These are phyloP conservation scores for Xylariaceae sp. DNA, from an alignment of 2,329 filamentous ascomycete species.

Conservation along the genomic window DNA sequence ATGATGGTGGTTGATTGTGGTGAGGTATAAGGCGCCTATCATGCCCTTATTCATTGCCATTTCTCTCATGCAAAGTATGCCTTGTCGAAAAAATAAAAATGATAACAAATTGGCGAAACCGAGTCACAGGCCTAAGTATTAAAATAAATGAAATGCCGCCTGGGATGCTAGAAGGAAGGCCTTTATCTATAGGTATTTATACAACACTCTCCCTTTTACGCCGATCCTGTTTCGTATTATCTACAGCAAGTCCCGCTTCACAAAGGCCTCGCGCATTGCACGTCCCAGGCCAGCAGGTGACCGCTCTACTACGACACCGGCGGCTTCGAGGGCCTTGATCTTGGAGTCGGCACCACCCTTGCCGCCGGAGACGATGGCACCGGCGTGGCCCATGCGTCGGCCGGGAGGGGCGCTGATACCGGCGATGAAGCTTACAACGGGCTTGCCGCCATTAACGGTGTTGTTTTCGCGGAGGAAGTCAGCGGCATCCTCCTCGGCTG, in stretches of 20 bases:
- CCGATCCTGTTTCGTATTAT: neutral
- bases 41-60: neutral
- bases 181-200: slow-evolving; percentile 24
- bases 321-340: slow-evolving; percentile 88
- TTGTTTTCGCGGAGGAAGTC: slow-evolving; percentile 93
- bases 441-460: slow-evolving; percentile 77
- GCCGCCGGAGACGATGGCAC: slow-evolving; percentile 94
- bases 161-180: slow-evolving; percentile 13
- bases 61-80: neutral
- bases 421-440: slow-evolving; percentile 95
- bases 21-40: neutral
- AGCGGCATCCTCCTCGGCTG: slow-evolving; percentile 94
- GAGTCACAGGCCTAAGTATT: slow-evolving; percentile 3
- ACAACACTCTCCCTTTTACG: slow-evolving; percentile 13
- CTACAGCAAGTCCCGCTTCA: slow-evolving; percentile 92
- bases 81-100: neutral
- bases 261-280: slow-evolving; percentile 90
- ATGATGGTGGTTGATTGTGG: no score
- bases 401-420: slow-evolving; percentile 96
- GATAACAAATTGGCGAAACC: slow-evolving; percentile 8
- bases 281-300: slow-evolving; percentile 89
- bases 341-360: slow-evolving; percentile 98
- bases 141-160: slow-evolving; percentile 14
- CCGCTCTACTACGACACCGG: slow-evolving; percentile 93
- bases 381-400: slow-evolving; percentile 96